These are phyloP conservation scores for Arthrobotrys sphaeroides DNA, from an alignment of 2,329 filamentous ascomycete genomes.

Conservation along the genomic window DNA sequence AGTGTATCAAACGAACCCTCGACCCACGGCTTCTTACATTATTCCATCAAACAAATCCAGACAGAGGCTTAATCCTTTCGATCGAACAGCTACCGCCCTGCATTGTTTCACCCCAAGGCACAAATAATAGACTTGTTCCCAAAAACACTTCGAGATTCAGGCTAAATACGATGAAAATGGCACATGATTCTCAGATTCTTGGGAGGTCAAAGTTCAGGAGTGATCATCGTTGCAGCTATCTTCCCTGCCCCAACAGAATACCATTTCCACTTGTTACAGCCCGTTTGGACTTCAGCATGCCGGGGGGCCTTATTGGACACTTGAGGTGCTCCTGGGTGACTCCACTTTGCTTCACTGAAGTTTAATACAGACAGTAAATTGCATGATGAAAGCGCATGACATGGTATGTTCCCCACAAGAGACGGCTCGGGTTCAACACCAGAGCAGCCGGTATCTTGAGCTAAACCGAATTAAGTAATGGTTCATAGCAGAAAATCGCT, in stretches of 20 bases:
- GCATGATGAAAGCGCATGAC: conserved; percentile 33
- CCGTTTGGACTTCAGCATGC: background rate
- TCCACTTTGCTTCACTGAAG: background rate
- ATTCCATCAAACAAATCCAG: too few relatives aligned
- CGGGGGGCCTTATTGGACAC: background rate
- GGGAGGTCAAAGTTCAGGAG: background rate
- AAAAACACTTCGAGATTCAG: too few relatives aligned
- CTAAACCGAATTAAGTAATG: conserved; percentile 39
- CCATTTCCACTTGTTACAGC: conserved; percentile 17
- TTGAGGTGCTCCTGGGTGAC: background rate
- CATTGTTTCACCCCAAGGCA: background rate
- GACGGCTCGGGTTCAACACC: conserved; percentile 48
- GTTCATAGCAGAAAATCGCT: conserved; percentile 30
- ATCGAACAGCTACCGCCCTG: too few relatives aligned
- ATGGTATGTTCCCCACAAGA: conserved; percentile 39
- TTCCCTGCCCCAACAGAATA: conserved; percentile 16
- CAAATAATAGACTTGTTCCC: background rate
- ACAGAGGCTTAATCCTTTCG: too few relatives aligned
- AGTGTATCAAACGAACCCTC: too few relatives aligned
- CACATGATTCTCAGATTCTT: conserved; percentile 17
- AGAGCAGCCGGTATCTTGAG: conserved; percentile 23
- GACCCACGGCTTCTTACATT: too few relatives aligned
- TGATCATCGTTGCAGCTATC: conserved; percentile 1
- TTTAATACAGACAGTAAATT: conserved; percentile 27
- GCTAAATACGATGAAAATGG: conserved; percentile 19